A percentile compares a stretch with the other conserved stretches of the same genome.
phyloP scores from a whole-genome alignment of 768 basidiomycete species.

The Lentinula edodes region DNA sequence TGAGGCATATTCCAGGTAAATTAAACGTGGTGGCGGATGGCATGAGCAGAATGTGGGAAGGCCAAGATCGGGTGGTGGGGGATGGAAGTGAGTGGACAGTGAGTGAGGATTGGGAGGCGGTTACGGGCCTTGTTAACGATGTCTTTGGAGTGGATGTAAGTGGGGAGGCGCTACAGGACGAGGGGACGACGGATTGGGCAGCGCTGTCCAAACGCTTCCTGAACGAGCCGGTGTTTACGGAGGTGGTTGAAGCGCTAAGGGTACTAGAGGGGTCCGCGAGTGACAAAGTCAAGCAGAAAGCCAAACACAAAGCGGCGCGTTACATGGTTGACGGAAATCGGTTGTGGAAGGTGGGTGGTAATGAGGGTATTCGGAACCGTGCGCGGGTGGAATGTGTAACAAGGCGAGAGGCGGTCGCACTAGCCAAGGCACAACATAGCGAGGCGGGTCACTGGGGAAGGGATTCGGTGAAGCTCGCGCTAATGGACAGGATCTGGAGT shows the following conservation, averaged over 20 bases:
- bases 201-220: neutral
- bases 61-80: no score
- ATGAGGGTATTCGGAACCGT: neutral
- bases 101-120: no score
- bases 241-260: neutral
- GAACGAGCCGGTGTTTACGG: neutral
- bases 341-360: slow-evolving; percentile 15
- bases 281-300: slow-evolving; percentile 4
- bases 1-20: no score
- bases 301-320: slow-evolving; percentile 8
- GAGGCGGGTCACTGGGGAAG: slow-evolving; percentile 9
- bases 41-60: neutral
- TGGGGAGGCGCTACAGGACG: neutral
- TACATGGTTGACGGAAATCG: slow-evolving; percentile 17
- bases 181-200: neutral
- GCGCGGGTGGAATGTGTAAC: neutral
- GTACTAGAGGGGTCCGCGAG: neutral
- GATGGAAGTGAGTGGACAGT: no score
- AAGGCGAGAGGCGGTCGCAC: slow-evolving; percentile 13
- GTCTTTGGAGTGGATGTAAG: slow-evolving; percentile 8
- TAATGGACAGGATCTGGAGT: neutral
- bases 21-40: slow-evolving; percentile 24
- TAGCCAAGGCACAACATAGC: neutral
- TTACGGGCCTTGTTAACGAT: no score
- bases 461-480: no score